Percentiles rank a stretch among this genome's conserved stretches.
These are phyloP conservation scores for Cyphellophora europaea DNA, from an alignment of 2,329 filamentous ascomycete species.

Conservation along the genomic window DNA sequence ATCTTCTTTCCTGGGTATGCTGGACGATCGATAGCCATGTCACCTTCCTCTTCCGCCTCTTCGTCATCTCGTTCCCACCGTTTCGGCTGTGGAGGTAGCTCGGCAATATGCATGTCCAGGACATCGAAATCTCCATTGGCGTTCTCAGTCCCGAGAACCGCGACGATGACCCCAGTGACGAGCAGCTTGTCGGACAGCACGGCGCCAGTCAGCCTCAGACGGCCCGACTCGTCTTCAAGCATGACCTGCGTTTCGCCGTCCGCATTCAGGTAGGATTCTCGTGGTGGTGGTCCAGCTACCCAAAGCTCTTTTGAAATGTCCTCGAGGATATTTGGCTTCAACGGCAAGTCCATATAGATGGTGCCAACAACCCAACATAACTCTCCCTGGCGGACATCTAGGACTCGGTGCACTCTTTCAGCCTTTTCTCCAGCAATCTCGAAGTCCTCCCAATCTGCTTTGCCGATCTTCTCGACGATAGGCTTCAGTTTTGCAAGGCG, in stretches of 20 bases:
- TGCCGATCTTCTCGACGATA: conserved; percentile 64
- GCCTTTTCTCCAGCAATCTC: conserved; percentile 68
- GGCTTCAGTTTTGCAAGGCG: conserved; percentile 82
- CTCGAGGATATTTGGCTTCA: conserved; percentile 93
- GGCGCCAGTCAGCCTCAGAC: conserved; percentile 68
- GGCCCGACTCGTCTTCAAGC: conserved; percentile 91
- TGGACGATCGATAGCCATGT: conserved; percentile 20
- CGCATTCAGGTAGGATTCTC: conserved; percentile 64
- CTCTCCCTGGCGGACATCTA: conserved; percentile 92
- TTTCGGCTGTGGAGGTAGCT: conserved; percentile 70
- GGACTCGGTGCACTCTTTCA: conserved; percentile 70
- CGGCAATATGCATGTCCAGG: conserved; percentile 79
- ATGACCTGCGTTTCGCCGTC: conserved; percentile 61
- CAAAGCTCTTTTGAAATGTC: conserved; percentile 94
- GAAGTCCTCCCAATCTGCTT: conserved; percentile 67
- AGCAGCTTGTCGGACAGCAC: conserved; percentile 59
- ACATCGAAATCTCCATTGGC: conserved; percentile 86
- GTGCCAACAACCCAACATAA: conserved; percentile 93
- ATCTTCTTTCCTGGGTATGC: conserved; percentile 50
- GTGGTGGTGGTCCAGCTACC: conserved; percentile 71
- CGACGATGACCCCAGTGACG: conserved; percentile 87
- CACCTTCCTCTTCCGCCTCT: conserved; percentile 36
- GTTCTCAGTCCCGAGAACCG: conserved; percentile 92
- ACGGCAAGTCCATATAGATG: conserved; percentile 91
- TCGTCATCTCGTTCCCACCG: conserved; percentile 64